A percentile compares a stretch with the other conserved stretches of the same genome.
Conservation (phyloP, 1,284 basidiomycete genomes). For the Boletus semigastroideus region DNA sequence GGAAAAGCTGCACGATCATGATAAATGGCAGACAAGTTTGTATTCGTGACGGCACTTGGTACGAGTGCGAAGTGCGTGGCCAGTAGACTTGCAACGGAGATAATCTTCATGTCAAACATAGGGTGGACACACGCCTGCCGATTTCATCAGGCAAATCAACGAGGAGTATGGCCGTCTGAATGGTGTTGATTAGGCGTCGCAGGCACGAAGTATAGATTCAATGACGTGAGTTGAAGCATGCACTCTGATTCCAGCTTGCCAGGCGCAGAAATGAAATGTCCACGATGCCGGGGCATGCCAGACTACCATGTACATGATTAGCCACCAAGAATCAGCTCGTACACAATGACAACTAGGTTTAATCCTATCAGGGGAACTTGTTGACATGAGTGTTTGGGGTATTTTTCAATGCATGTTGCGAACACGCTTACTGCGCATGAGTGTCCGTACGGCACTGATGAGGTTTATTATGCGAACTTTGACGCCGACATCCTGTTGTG, state of each 20-base stretch:
- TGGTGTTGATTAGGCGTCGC: slow-evolving; percentile 25
- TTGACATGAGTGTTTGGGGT: slow-evolving; percentile 14
- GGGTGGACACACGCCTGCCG: slow-evolving; percentile 71
- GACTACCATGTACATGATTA: slow-evolving; percentile 23
- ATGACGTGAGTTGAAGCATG: slow-evolving; percentile 9
- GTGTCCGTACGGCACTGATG: slow-evolving; percentile 89
- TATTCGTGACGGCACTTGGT: slow-evolving; percentile 78
- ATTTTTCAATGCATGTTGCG: slow-evolving; percentile 11
- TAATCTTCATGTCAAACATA: slow-evolving; percentile 36
- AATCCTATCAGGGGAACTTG: slow-evolving; percentile 84
- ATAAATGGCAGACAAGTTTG: slow-evolving; percentile 72
- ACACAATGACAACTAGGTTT: slow-evolving; percentile 81
- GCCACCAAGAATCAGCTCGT: slow-evolving; percentile 71
- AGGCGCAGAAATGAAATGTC: slow-evolving; percentile 12
- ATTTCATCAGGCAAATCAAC: slow-evolving; percentile 81
- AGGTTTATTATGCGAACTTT: slow-evolving; percentile 89
- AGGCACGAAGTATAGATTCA: slow-evolving; percentile 7
- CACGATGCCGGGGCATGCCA: slow-evolving; percentile 13
- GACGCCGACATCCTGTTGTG: slow-evolving; percentile 64
- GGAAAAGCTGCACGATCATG: slow-evolving; percentile 82
- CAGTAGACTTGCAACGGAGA: slow-evolving; percentile 19
- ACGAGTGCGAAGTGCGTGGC: slow-evolving; percentile 74
- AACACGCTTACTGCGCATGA: slow-evolving; percentile 81
- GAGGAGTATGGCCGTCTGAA: slow-evolving; percentile 71
- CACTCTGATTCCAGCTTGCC: slow-evolving; percentile 8